Evolutionary conservation across 2,329 filamentous ascomycete species (phyloP).

Genomic region (Trichothecium roseum): DNA sequence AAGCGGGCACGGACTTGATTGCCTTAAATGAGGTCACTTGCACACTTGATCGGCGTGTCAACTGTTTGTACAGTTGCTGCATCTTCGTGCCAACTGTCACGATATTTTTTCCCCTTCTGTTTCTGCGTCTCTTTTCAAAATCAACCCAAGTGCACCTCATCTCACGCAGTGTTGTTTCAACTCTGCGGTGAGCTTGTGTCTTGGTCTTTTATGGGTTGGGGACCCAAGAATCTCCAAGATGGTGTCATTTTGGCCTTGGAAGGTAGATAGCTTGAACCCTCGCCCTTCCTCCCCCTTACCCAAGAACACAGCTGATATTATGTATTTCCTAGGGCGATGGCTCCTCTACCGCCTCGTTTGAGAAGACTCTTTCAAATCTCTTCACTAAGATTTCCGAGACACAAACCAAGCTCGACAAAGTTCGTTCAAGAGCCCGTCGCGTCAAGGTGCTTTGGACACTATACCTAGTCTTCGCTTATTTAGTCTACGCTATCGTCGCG

Average conservation of each 20-base stretch:
- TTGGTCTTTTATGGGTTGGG: not conserved
- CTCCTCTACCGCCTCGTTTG: slow-evolving; percentile 81
- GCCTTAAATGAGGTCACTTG: not conserved
- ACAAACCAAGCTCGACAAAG: slow-evolving; percentile 61
- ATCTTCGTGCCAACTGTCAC: not conserved
- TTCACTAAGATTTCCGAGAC: slow-evolving; percentile 72
- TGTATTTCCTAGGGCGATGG: slow-evolving; percentile 53
- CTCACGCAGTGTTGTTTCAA: no score
- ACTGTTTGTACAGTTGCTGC: not conserved
- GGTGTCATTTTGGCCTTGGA: slow-evolving; percentile 83
- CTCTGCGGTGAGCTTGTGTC: not conserved
- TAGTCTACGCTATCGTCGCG: slow-evolving; percentile 74
- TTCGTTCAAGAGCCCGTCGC: slow-evolving; percentile 63
- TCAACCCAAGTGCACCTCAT: no score
- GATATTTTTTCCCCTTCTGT: not conserved
- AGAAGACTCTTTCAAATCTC: slow-evolving; percentile 77
- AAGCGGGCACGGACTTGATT: no score
- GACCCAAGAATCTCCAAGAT: slow-evolving; percentile 35
- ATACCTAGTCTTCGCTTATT: slow-evolving; percentile 83
- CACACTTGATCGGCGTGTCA: not conserved
- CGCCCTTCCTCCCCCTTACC: not conserved
- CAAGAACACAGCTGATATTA: not conserved
- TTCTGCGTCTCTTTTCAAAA: not conserved
- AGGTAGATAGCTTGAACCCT: slow-evolving; percentile 36
- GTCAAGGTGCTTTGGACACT: slow-evolving; percentile 80